Evolutionary conservation across 441 rosid genomes (phyloP).

Genomic region (Arabidopsis lyrata): DNA sequence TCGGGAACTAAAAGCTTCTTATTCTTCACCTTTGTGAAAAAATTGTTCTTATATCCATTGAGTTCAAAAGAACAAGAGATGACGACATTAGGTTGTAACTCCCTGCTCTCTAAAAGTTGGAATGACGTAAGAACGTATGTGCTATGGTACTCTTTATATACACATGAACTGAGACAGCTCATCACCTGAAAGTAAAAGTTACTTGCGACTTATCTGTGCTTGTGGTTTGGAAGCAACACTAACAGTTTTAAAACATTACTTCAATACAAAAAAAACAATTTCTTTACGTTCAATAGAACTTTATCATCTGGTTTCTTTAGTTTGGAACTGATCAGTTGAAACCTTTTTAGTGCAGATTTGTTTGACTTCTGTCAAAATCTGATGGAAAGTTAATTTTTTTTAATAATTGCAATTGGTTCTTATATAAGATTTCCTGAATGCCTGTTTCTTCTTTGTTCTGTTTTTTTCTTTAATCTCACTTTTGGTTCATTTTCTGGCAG

Average conservation of each 20-base stretch:
- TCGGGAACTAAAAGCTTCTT: not conserved
- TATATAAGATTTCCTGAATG: slow-evolving; percentile 2
- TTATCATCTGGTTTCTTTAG: not conserved
- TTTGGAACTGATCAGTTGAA: slow-evolving; percentile 19
- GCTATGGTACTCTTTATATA: not conserved
- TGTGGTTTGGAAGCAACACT: slow-evolving; percentile 9
- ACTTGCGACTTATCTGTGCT: slow-evolving; percentile 1
- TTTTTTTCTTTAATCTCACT: slow-evolving; percentile 23
- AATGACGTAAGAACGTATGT: slow-evolving; percentile 1
- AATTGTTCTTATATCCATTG: not conserved
- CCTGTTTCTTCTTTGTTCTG: not conserved
- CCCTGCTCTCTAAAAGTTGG: not conserved
- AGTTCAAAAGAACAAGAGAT: not conserved
- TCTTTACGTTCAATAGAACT: not conserved
- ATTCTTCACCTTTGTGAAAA: not conserved
- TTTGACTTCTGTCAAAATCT: slow-evolving; percentile 18
- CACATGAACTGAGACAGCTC: not conserved
- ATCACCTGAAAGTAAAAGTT: slow-evolving; percentile 2
- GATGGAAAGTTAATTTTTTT: slow-evolving; percentile 11
- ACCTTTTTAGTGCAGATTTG: slow-evolving; percentile 10
- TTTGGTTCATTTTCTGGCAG: slow-evolving; percentile 48
- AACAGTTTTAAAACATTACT: not conserved
- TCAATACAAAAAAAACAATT: not conserved
- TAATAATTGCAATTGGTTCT: slow-evolving; percentile 8
- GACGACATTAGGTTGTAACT: not conserved